Evolutionary conservation across 495 filamentous ascomycete genomes (phyloP).

Genomic region (Oleoguttula mirabilis): DNA sequence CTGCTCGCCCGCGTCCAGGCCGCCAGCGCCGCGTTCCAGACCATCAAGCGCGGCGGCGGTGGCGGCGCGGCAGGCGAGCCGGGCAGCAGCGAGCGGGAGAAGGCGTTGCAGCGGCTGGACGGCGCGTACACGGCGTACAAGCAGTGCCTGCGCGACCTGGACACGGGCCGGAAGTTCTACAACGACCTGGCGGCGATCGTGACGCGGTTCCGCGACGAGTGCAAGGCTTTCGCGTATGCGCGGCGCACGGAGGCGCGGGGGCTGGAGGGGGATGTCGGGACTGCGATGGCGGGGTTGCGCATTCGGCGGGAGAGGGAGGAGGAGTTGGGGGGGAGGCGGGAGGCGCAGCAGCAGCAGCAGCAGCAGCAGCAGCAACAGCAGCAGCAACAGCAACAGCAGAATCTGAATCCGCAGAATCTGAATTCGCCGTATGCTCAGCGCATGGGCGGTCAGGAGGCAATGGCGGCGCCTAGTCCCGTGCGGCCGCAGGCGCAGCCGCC

Average conservation of each 20-base stretch:
- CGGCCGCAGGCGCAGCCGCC: conserved; percentile 9
- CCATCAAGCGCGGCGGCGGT: conserved; percentile 54
- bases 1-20: conserved; percentile 53
- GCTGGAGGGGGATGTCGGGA: conserved; percentile 62
- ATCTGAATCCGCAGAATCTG: conserved; percentile 1
- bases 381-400: conserved; percentile 4
- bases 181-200: conserved; percentile 87
- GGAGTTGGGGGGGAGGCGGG: conserved; percentile 17
- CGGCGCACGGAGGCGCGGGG: conserved; percentile 68
- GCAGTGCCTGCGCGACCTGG: conserved; percentile 79
- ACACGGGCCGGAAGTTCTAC: conserved; percentile 88
- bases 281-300: conserved; percentile 49
- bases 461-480: conserved; percentile 15
- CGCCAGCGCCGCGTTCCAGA: conserved; percentile 66
- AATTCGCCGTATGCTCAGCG: neutral
- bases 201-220: conserved; percentile 62
- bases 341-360: conserved; percentile 34
- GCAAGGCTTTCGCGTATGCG: conserved; percentile 63
- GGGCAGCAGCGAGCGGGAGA: conserved; percentile 66
- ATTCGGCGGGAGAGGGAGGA: conserved; percentile 38
- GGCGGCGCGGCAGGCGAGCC: too few relatives aligned
- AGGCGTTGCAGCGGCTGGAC: conserved; percentile 76
- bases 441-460: conserved; percentile 1
- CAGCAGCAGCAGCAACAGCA: conserved; percentile 22
- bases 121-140: conserved; percentile 92